These are phyloP conservation scores for Beauveria caledonica DNA, from an alignment of 2,329 filamentous ascomycete genomes.

Conservation along the genomic window DNA sequence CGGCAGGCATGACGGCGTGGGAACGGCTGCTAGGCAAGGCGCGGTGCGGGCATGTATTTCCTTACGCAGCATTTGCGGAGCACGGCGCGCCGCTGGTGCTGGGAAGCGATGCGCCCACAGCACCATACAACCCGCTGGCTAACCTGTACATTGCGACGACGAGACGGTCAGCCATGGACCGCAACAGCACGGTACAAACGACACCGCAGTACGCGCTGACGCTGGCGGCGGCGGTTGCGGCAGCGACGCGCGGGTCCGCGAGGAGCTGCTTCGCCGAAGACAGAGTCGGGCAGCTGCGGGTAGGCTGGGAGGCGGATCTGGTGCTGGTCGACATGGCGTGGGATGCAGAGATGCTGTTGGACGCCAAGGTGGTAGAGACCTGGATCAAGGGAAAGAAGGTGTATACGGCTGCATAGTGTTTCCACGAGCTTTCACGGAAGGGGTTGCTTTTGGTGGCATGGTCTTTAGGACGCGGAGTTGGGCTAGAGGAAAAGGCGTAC, in stretches of 20 bases:
- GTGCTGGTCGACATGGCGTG: constrained; percentile 39
- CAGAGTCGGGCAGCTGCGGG: constrained; percentile 38
- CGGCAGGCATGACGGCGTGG: constrained; percentile 54
- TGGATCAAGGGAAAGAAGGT: constrained; percentile 42
- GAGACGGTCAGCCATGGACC: constrained; percentile 38
- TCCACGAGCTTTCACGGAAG: not conserved
- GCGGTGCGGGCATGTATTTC: constrained; percentile 51
- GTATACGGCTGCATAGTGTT: not conserved
- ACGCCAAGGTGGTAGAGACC: constrained; percentile 40
- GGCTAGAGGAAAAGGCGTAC: too few species aligned
- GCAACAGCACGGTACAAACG: constrained; percentile 25
- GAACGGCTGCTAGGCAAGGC: constrained; percentile 45
- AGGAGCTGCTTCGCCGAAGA: constrained; percentile 45
- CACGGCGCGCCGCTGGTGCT: constrained; percentile 46
- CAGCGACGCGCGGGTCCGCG: constrained; percentile 41
- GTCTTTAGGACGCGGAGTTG: too few species aligned
- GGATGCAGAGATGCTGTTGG: constrained; percentile 37
- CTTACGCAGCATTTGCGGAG: constrained; percentile 53
- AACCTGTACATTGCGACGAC: constrained; percentile 54
- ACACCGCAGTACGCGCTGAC: constrained; percentile 42
- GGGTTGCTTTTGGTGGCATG: too few species aligned
- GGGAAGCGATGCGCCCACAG: constrained; percentile 52
- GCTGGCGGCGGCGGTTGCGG: constrained; percentile 40
- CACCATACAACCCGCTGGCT: constrained; percentile 43
- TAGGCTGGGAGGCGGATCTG: constrained; percentile 47